Conservation (phyloP, 1,139 yeast species). For the Taphrina confusa region DNA sequence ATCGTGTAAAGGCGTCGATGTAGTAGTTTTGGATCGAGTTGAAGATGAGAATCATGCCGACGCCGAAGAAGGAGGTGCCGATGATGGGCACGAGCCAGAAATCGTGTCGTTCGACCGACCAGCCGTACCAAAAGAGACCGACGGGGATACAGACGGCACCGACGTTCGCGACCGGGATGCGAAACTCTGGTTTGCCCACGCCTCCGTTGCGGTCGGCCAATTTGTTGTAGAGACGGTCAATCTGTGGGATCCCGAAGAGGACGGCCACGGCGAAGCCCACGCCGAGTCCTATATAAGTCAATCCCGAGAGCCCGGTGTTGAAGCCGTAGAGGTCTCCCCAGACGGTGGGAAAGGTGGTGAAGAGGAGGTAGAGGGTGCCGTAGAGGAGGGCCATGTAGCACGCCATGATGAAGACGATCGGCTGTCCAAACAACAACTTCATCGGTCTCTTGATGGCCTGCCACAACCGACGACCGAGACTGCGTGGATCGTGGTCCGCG, state of each 20-base stretch:
- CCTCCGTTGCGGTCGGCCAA: slow-evolving; percentile 44
- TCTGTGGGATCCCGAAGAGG: slow-evolving; percentile 44
- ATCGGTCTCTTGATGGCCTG: slow-evolving; percentile 51
- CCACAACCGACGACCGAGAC: background rate
- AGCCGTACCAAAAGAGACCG: slow-evolving; percentile 40
- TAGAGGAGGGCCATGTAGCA: slow-evolving; percentile 61
- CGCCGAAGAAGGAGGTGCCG: slow-evolving; percentile 39
- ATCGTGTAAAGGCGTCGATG: slow-evolving; percentile 55
- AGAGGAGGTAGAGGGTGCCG: slow-evolving; percentile 66
- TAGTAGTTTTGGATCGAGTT: slow-evolving; percentile 54
- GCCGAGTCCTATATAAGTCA: slow-evolving; percentile 50
- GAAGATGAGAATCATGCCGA: slow-evolving; percentile 42
- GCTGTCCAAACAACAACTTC: slow-evolving; percentile 57
- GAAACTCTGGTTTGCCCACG: slow-evolving; percentile 42
- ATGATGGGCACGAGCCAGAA: slow-evolving; percentile 40
- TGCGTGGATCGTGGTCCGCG: slow-evolving; percentile 15
- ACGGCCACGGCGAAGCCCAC: slow-evolving; percentile 53
- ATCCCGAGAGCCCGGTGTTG: slow-evolving; percentile 59
- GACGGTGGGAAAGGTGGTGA: slow-evolving; percentile 77
- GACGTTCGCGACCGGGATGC: slow-evolving; percentile 20
- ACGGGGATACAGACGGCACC: slow-evolving; percentile 30
- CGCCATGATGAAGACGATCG: slow-evolving; percentile 61
- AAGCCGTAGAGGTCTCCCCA: slow-evolving; percentile 62
- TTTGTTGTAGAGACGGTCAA: slow-evolving; percentile 46
- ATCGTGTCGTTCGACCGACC: slow-evolving; percentile 37